Base-by-base conservation (phyloP, 164 flowering plant species). In the Macadamia tetraphylla region DNA sequence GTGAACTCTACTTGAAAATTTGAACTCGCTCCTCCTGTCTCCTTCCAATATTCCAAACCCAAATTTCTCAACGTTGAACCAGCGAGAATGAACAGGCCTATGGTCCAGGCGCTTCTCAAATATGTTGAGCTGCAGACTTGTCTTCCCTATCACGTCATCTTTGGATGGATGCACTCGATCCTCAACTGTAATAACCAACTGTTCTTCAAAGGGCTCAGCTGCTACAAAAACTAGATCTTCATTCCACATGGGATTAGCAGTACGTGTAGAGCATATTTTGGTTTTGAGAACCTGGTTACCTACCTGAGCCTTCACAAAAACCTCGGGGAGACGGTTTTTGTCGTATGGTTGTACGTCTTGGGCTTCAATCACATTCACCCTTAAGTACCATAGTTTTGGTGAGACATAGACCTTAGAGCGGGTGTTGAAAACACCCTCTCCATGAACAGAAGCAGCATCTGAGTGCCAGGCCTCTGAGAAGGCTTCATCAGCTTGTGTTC, bases 401-500 rank as follows among this genome's bases (percentile, higher is more conserved):
- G 86, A 83, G 12, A 83, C 78, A 68, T 83, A 83, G 5, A 83
- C 86, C 69, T 83, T 83, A 7, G 86, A 83, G 13, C 84, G 29
- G 48, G 74, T 72, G 58, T 69, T 83, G 40, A 67, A 58, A 23
- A 77, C 76, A 12, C 80, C 78, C 53, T 80, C 83, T 29, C 80
- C 82, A 40, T 58, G 76, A 10, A 81, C 73, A 0, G 83, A 42
- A 29, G 83, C 77, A 57, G 86, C 79, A 69, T 82, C 83, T 0
- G 86, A 68, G 60, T 80, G 80, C 83, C 81, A 78, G 13, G 85
- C 81, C 29, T 82, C 81, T 15, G 85, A 66, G 55, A 82, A 80
- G 32, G 81, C 80, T 59, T 82, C 85, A 66, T 82, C 85, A 18
- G 85, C 85, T 58, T 82, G 85, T 7, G 85, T 82, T 66, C 85